Conservation (phyloP, 2,329 filamentous ascomycete species). For the Alternaria metachromatica region DNA sequence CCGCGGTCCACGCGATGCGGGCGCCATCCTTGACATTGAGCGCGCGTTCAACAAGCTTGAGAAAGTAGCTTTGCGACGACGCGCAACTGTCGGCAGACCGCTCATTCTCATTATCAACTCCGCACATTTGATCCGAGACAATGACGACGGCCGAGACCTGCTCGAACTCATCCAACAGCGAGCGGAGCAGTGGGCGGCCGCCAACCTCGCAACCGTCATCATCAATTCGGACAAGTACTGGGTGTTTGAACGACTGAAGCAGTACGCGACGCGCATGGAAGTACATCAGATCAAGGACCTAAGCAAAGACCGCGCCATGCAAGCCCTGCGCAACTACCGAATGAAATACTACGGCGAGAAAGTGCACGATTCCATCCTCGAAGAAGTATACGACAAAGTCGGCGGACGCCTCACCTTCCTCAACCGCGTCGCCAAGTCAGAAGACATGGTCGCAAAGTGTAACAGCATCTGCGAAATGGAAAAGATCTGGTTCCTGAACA, state of each 20-base stretch:
- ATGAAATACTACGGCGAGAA: slow-evolving; percentile 74
- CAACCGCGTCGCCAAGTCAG: slow-evolving; percentile 85
- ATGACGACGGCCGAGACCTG: slow-evolving; percentile 90
- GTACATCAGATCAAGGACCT: slow-evolving; percentile 86
- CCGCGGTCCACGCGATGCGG: slow-evolving; percentile 87
- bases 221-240: slow-evolving; percentile 99
- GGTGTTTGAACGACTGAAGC: slow-evolving; percentile 95
- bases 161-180: slow-evolving; percentile 94
- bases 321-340: slow-evolving; percentile 81
- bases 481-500: slow-evolving; percentile 80
- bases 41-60: slow-evolving; percentile 97
- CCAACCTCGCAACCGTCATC: slow-evolving; percentile 87
- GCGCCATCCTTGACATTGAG: slow-evolving; percentile 92
- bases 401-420: slow-evolving; percentile 89
- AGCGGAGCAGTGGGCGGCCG: slow-evolving; percentile 94
- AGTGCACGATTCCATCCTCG: slow-evolving; percentile 63
- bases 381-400: slow-evolving; percentile 83
- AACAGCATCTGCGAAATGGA: slow-evolving; percentile 73
- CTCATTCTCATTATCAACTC: slow-evolving; percentile 95
- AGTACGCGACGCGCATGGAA: slow-evolving; percentile 92
- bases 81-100: slow-evolving; percentile 68
- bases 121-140: slow-evolving; percentile 86
- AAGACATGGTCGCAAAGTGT: slow-evolving; percentile 80
- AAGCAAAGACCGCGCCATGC: slow-evolving; percentile 76
- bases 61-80: slow-evolving; percentile 82